phyloP scores from a whole-genome alignment of 78 protist species.

The Dictyostelium discoideum region DNA sequence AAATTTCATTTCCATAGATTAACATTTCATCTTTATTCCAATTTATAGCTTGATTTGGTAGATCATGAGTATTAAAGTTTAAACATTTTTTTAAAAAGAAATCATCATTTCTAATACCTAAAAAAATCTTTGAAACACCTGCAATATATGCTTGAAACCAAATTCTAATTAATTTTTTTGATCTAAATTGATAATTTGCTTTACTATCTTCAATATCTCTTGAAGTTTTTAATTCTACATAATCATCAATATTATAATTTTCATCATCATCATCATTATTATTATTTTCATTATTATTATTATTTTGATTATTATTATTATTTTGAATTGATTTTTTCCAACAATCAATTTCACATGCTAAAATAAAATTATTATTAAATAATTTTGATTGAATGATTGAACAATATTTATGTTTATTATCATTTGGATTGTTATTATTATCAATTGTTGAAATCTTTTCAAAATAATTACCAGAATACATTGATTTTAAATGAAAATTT shows the following conservation, averaged over 20 bases:
- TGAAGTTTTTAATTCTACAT: not conserved
- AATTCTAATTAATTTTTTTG: not conserved
- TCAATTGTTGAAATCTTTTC: not conserved
- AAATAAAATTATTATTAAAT: constrained; percentile 3
- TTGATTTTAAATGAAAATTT: not conserved
- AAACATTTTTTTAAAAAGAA: not conserved
- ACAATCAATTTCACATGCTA: constrained; percentile 23
- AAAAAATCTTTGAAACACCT: not conserved
- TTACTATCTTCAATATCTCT: not conserved
- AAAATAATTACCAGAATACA: not conserved
- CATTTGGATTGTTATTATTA: not conserved
- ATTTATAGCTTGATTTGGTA: not conserved
- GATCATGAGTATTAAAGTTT: not conserved
- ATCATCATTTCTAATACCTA: not conserved
- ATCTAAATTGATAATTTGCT: not conserved
- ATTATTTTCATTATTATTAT: not conserved
- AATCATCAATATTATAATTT: not conserved
- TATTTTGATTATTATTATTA: not conserved
- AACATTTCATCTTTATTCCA: not conserved
- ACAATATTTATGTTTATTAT: not conserved
- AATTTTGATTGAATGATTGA: not conserved
- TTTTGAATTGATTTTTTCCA: not conserved
- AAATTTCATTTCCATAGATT: not conserved
- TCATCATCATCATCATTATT: not conserved
- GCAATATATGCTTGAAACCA: constrained; percentile 4